phyloP scores from a whole-genome alignment of 208 protist species.

The Zelonia costaricensis region DNA sequence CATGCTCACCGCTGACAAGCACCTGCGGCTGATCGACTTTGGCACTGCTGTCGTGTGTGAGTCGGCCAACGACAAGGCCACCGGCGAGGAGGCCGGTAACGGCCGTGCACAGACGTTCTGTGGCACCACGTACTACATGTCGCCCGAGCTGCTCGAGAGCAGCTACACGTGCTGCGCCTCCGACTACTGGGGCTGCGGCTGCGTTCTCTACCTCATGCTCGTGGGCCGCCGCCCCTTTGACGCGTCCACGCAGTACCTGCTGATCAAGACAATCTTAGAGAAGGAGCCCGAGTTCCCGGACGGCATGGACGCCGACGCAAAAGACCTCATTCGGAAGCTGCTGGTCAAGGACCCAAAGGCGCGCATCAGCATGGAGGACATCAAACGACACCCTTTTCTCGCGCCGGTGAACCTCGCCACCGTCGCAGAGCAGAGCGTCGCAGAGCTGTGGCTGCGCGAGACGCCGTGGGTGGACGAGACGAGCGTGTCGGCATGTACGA shows the following conservation, averaged over 20 bases:
- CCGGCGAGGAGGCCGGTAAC: conserved; percentile 51
- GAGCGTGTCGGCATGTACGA: conserved; percentile 54
- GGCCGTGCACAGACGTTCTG: conserved; percentile 87
- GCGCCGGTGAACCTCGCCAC: conserved; percentile 57
- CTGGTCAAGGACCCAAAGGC: conserved; percentile 70
- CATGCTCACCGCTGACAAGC: conserved; percentile 89
- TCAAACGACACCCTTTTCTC: conserved; percentile 84
- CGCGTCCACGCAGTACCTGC: conserved; percentile 82
- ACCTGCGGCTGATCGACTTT: conserved; percentile 97
- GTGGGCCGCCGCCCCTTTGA: conserved; percentile 88
- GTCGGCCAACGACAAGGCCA: conserved; percentile 62
- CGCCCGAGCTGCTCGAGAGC: conserved; percentile 91
- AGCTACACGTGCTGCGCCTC: conserved; percentile 93
- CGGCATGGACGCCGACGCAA: conserved; percentile 66
- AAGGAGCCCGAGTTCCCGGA: conserved; percentile 76
- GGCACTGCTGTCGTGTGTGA: conserved; percentile 90
- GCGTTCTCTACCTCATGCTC: conserved; percentile 92
- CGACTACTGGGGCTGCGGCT: conserved; percentile 95
- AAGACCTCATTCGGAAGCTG: conserved; percentile 77
- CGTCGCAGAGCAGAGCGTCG: conserved; percentile 41
- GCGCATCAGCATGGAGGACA: conserved; percentile 63
- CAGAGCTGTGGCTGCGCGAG: conserved; percentile 67
- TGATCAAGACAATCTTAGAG: conserved; percentile 89
- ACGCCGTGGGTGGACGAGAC: conserved; percentile 83
- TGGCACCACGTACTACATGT: conserved; percentile 94